Evolutionary conservation across 179 eudicot species (phyloP), one percentile per base, ranked within the genome.

Genomic region (Silene coronaria): DNA sequence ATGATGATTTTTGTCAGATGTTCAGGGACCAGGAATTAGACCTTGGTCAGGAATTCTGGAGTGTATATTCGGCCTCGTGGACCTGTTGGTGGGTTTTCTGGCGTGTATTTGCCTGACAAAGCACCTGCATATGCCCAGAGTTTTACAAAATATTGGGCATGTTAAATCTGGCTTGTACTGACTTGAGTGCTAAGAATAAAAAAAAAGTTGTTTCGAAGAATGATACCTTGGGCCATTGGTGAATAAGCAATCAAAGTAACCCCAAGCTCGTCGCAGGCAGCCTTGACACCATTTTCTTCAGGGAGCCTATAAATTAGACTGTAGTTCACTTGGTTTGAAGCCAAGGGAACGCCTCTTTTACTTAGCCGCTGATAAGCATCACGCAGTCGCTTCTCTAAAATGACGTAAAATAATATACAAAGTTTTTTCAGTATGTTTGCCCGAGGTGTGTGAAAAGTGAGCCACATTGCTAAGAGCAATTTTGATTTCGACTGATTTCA

Each of bases 241-340:
- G 97, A 88, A 86, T 94, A 92, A 48, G 98, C 97, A 63, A 94
- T 94, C 73, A 94, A 74, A 66, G 91, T 92, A 84, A 94, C 78
- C 65, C 97, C 98, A 65, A 94, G 95, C 80, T 94, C 98, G 80
- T 94, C 98, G 57, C 98, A 94, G 14, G 96, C 80, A 70, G 96
- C 89, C 87, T 94, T 94, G 70, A 94, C 97, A 76, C 98, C 98
- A 67, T 94, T 94, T 71, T 87, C 89, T 84, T 94, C 98, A 2
- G 98, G 96, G 75, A 76, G 34, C 78, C 98, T 81, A 84, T 94
- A 92, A 69, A 92, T 92, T 30, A 94, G 92, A 80, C 98, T 92
- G 86, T 94, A 94, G 76, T 94, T 94, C 73, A 94, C 98, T 90
- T 94, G 98, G 85, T 94, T 94, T 53, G 98, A 89, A 73, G 97